Conservation (phyloP, 164 flowering plant species). For the Dillenia turbinata region DNA sequence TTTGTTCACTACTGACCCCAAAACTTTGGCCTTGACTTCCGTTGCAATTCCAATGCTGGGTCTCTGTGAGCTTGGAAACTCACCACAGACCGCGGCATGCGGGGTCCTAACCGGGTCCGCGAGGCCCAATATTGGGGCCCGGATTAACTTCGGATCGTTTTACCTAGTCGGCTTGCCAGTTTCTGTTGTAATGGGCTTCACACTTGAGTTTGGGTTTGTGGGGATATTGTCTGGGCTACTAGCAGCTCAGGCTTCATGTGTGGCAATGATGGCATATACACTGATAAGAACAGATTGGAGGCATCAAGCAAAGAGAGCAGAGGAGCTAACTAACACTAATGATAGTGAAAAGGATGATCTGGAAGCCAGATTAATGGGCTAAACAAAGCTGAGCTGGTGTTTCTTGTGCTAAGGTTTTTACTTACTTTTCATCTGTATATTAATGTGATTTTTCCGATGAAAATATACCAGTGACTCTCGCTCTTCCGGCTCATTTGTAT, state of each 20-base stretch:
- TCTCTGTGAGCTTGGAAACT: conserved; percentile 43
- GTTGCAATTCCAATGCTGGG: conserved; percentile 38
- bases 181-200: conserved; percentile 20
- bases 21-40: conserved; percentile 29
- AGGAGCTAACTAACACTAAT: conserved; percentile 29
- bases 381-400: too few species aligned
- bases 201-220: conserved; percentile 14
- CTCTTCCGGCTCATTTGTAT: too few species aligned
- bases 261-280: conserved; percentile 37
- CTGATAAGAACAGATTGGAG: conserved; percentile 44
- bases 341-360: neutral
- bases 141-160: conserved; percentile 30
- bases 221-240: conserved; percentile 42
- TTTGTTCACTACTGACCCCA: conserved; percentile 29
- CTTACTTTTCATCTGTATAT: too few species aligned
- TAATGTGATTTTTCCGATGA: too few species aligned
- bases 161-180: conserved; percentile 38
- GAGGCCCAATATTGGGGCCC: conserved; percentile 29
- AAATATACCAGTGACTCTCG: too few species aligned
- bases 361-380: too few species aligned
- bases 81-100: conserved; percentile 42
- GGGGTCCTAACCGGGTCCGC: conserved; percentile 43
- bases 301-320: conserved; percentile 38
- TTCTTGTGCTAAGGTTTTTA: too few species aligned
- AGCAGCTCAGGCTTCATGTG: conserved; percentile 38